Conservation (phyloP, 1,284 basidiomycete genomes). For the Pyrrhoderma lamaoense region DNA sequence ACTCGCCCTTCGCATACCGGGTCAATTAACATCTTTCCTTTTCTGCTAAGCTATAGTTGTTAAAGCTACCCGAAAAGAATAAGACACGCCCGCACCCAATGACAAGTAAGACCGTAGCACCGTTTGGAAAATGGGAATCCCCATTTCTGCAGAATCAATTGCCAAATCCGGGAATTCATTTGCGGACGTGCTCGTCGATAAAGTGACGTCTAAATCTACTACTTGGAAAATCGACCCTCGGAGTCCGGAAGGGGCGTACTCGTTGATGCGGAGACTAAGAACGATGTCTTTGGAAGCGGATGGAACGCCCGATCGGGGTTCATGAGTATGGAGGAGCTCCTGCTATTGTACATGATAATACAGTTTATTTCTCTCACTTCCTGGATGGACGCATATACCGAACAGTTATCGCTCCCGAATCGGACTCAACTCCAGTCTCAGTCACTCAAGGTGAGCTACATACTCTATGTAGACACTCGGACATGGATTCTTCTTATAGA, state of each 20-base stretch:
- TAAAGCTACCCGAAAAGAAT: too few species aligned
- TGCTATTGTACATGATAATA: constrained; percentile 40
- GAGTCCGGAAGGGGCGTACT: constrained; percentile 54
- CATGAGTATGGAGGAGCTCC: constrained; percentile 54
- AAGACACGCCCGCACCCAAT: too few species aligned
- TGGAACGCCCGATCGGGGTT: constrained; percentile 56
- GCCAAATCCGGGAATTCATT: constrained; percentile 34
- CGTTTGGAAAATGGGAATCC: constrained; percentile 34
- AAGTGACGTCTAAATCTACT: constrained; percentile 45
- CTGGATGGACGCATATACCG: constrained; percentile 38
- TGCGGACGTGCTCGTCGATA: constrained; percentile 48
- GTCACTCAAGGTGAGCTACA: constrained; percentile 51
- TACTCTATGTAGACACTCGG: neutral
- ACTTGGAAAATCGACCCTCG: constrained; percentile 54
- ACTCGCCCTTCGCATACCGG: too few species aligned
- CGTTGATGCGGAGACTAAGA: constrained; percentile 39
- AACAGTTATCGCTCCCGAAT: too few species aligned
- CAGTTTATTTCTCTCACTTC: constrained; percentile 51
- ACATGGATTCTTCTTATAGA: neutral
- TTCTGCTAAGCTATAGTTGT: too few species aligned
- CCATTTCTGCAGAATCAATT: constrained; percentile 29
- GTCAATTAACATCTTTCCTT: too few species aligned
- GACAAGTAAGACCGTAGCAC: constrained; percentile 19
- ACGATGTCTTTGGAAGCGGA: constrained; percentile 42
- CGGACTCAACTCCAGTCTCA: constrained; percentile 36